Percentiles rank a stretch among this genome's conserved stretches.
Evolutionary conservation across 2,329 filamentous ascomycete genomes (phyloP).

Genomic region (Eutypella sp.): DNA sequence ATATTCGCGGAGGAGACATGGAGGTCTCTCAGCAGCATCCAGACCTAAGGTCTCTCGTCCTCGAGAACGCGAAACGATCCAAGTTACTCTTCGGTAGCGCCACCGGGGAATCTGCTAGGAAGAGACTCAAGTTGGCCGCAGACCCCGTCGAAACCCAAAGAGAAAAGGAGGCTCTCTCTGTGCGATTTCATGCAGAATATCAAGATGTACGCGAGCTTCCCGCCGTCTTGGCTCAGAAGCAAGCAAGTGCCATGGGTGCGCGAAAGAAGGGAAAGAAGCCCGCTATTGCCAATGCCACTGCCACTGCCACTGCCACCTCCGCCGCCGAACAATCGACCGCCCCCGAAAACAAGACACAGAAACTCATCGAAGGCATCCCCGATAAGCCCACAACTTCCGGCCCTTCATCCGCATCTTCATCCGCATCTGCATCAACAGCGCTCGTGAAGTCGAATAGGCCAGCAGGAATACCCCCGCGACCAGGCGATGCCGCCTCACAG

Average conservation of each 20-base stretch:
- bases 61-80: constrained; percentile 25
- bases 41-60: constrained; percentile 22
- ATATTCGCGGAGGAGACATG: constrained; percentile 15
- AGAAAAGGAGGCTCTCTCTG: constrained; percentile 24
- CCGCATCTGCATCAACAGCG: constrained; percentile 25
- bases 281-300: constrained; percentile 1
- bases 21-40: constrained; percentile 16
- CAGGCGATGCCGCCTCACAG: constrained; percentile 11
- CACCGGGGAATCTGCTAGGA: constrained; percentile 19
- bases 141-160: constrained; percentile 20
- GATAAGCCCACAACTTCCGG: constrained; percentile 33
- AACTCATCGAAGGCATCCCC: constrained; percentile 62
- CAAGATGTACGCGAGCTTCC: constrained; percentile 23
- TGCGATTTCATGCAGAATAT: constrained; percentile 29
- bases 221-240: constrained; percentile 30
- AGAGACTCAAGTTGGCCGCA: constrained; percentile 20
- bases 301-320: no score
- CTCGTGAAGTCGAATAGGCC: constrained; percentile 26
- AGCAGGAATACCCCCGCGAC: neutral
- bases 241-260: constrained; percentile 25
- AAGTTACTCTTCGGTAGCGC: constrained; percentile 22
- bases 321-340: constrained; percentile 20
- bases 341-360: constrained; percentile 45
- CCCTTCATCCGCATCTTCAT: constrained; percentile 26
- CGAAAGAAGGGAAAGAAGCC: constrained; percentile 24